phyloP scores from a whole-genome alignment of 1,284 basidiomycete species.

The Amylostereum chailletii region DNA sequence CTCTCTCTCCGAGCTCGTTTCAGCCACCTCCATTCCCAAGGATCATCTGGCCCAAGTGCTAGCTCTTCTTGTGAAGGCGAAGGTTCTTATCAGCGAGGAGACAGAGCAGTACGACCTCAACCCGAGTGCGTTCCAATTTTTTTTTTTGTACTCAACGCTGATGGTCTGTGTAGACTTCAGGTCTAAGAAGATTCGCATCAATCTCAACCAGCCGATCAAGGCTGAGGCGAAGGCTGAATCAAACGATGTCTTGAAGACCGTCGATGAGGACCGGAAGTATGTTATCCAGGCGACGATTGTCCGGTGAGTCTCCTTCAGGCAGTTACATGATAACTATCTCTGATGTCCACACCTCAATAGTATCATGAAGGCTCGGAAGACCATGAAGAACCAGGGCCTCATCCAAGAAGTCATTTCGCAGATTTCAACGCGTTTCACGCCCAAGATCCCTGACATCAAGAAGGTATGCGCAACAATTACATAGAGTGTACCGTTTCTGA shows the following conservation, averaged over 20 bases:
- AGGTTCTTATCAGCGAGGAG: constrained; percentile 82
- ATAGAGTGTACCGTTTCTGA: constrained; percentile 3
- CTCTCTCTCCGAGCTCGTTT: constrained; percentile 71
- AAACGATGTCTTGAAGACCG: constrained; percentile 86
- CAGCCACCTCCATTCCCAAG: constrained; percentile 80
- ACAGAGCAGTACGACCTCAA: constrained; percentile 89
- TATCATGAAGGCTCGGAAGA: constrained; percentile 98
- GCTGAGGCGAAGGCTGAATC: constrained; percentile 91
- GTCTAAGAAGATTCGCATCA: constrained; percentile 94
- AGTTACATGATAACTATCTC: not conserved
- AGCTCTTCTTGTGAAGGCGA: constrained; percentile 80
- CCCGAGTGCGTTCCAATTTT: constrained; percentile 50
- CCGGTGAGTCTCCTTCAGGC: constrained; percentile 43
- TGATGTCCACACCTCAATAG: constrained; percentile 27
- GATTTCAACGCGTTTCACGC: constrained; percentile 83
- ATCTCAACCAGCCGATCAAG: constrained; percentile 91
- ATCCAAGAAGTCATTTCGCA: constrained; percentile 94
- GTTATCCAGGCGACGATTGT: constrained; percentile 98
- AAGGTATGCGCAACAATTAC: constrained; percentile 39
- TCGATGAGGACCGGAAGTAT: constrained; percentile 97
- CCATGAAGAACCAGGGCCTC: constrained; percentile 91
- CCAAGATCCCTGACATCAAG: constrained; percentile 89
- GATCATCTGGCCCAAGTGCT: constrained; percentile 83
- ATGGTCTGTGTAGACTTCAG: constrained; percentile 65
- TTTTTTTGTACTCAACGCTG: constrained; percentile 2